Base-by-base conservation (phyloP, 2,329 filamentous ascomycete species). In the Diaporthe nobilis region DNA sequence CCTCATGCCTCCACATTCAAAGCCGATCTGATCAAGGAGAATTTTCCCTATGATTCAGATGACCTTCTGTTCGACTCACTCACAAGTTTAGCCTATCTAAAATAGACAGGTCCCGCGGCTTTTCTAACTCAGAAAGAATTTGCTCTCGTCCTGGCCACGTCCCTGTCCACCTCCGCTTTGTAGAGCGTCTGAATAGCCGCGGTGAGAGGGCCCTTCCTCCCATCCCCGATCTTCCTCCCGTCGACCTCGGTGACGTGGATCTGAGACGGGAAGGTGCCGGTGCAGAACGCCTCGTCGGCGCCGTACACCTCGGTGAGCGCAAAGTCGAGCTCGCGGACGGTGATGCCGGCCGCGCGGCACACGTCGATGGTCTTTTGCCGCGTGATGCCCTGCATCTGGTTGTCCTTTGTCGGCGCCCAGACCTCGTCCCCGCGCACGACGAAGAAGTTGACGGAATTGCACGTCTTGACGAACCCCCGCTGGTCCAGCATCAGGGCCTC, bases 281-380 rank as follows among this genome's bases (percentile, higher is more conserved):
- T 61, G 57, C 57, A 61, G 12, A 39, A 61, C 22, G 57, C 57
- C 57, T 61, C 57, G 57, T 61, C 57, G 57, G 57, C 57, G 4
- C 57, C 57, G 34, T 61, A 61, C 57, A 61, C 57, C 34, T 61
- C 34, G 2, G 57, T 61, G 5, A 61, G 57, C 22, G 34, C 3
- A 25, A 57, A 42, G 34, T 61, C 37, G 22, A 61, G 57, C 57
- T 61, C 34, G 10, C 57, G 34, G 22, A 25, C 57, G 3, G 57
- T 61, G 57, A 42, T 61, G 0, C 57, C 57, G 4, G 57, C 57
- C 34, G 57, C 22, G 57, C 57, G 57, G 57, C 57, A 61, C 57
- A 61, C 34, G 2, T 63, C 60, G 39, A 42, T 63, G 1, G 60
- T 63, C 60, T 63, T 63, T 4, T 63, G 60, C 1, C 60, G 60